Base-by-base conservation (phyloP, 83 land plant species). In the Isoetes engelmannii region DNA sequence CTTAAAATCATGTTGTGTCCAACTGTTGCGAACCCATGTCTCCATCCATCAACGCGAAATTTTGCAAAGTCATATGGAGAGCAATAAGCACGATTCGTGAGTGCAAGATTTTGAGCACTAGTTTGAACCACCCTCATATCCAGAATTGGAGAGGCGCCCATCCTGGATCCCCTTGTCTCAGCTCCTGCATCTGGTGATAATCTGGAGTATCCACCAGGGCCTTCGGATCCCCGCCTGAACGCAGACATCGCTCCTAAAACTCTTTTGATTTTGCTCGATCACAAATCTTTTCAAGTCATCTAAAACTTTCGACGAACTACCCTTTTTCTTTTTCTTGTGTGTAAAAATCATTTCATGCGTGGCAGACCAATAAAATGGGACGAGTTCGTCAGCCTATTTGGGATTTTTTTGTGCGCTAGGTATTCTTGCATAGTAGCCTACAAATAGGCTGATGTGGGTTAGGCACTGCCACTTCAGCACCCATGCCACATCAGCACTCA, bases 51-150 rank as follows among this genome's bases (percentile, higher is more conserved):
- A 18, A 56, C 64, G 50, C 61, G 17, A 74, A 82, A 84, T 45
- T 44, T 74, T 4, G 49, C 69, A 45, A 69, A 56, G 75, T 84
- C 90, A 45, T 65, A 4, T 41, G 79, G 44, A 2, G 90, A 84
- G 73, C 79, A 74, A 77, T 82, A 87, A 9, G 84, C 87, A 64
- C 58, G 50, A 68, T 87, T 87, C 18, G 88, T 87, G 65, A 71
- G 48, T 20, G 77, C 85, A 46, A 87, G 81, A 19, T 82, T 85
- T 48, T 47, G 43, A 8, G 74, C 42, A 12, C 87, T 87, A 48
- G 90, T 84, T 76, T 50, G 77, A 28, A 69, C 61, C 44, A 84
- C 90, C 42, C 47, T 80, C 88, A 84, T 82, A 41, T 20, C 19
- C 41, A 41, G 61, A 58, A n/a, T 20, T 8, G 15, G 0, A 58